These are phyloP conservation scores for Glycyrrhiza uralensis DNA, from an alignment of 306 rosid genomes.

Conservation along the genomic window DNA sequence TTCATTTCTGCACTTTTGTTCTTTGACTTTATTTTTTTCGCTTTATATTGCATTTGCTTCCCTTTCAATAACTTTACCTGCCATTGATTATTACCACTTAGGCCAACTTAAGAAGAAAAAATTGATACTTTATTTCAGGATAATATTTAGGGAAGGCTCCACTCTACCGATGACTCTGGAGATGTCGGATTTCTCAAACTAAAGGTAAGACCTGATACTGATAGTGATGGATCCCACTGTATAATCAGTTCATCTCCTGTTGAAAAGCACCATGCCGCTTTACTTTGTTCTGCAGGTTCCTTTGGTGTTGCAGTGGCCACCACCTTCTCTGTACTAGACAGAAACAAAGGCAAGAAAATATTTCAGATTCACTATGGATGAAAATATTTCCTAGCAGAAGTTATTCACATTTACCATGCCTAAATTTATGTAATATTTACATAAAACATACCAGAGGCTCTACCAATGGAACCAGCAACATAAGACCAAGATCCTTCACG, in stretches of 20 bases:
- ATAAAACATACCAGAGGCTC: slow-evolving; percentile 74
- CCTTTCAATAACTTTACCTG: slow-evolving; percentile 84
- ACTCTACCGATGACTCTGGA: slow-evolving; percentile 58
- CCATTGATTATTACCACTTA: background rate
- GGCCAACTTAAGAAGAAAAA: slow-evolving; percentile 9
- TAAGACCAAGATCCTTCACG: slow-evolving; percentile 95
- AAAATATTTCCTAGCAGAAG: too few species aligned
- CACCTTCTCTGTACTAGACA: slow-evolving; percentile 86
- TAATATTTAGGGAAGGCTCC: background rate
- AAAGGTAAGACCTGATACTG: slow-evolving; percentile 55
- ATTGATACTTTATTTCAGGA: background rate
- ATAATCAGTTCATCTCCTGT: slow-evolving; percentile 75
- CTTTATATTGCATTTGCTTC: slow-evolving; percentile 64
- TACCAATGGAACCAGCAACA: slow-evolving; percentile 78
- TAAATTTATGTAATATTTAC: background rate
- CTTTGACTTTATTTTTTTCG: slow-evolving; percentile 31
- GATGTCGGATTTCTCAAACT: slow-evolving; percentile 47
- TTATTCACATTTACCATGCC: background rate
- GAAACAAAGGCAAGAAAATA: slow-evolving; percentile 34
- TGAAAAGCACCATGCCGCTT: slow-evolving; percentile 71
- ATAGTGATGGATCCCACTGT: slow-evolving; percentile 56
- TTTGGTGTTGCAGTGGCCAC: slow-evolving; percentile 86
- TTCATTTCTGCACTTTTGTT: slow-evolving; percentile 22
- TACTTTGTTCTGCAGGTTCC: slow-evolving; percentile 64
- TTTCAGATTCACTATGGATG: too few species aligned